phyloP scores from a whole-genome alignment of 352 stramenopile species.

The Globisporangium perplexum region DNA sequence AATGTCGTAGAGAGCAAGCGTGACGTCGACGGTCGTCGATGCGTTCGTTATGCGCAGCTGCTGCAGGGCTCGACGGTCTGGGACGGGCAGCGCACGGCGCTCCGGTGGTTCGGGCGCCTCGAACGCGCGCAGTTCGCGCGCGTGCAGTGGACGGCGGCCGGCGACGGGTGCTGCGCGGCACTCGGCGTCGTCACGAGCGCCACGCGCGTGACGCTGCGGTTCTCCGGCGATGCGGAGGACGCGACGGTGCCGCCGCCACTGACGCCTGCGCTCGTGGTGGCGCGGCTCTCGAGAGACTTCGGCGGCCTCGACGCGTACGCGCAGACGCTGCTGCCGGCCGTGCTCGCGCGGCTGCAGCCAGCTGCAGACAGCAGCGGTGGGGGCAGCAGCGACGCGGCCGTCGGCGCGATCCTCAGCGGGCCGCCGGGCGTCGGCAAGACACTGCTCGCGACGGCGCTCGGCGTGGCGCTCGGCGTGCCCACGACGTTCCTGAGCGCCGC shows the following conservation, averaged over 20 bases:
- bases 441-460: conserved; percentile 36
- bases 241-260: background rate
- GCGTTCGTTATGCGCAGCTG: conserved; percentile 10
- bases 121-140: conserved; percentile 26
- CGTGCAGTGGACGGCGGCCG: conserved; percentile 17
- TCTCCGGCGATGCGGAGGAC: conserved; percentile 2
- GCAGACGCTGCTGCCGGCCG: conserved; percentile 26
- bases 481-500: conserved; percentile 69
- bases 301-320: conserved; percentile 37
- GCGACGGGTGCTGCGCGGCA: conserved; percentile 31
- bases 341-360: conserved; percentile 24
- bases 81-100: conserved; percentile 17
- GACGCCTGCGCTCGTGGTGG: conserved; percentile 20
- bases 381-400: conserved; percentile 13
- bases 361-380: background rate
- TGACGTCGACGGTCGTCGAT: background rate
- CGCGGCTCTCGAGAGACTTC: conserved; percentile 25
- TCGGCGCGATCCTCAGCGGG: conserved; percentile 63
- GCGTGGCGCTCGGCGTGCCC: conserved; percentile 28
- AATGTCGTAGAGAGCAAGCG: background rate
- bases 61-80: conserved; percentile 41
- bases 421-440: conserved; percentile 76
- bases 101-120: conserved; percentile 44
- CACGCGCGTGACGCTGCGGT: conserved; percentile 26
- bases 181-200: conserved; percentile 19